Conservation (phyloP, 2,329 filamentous ascomycete genomes). For the Cytospora mali region DNA sequence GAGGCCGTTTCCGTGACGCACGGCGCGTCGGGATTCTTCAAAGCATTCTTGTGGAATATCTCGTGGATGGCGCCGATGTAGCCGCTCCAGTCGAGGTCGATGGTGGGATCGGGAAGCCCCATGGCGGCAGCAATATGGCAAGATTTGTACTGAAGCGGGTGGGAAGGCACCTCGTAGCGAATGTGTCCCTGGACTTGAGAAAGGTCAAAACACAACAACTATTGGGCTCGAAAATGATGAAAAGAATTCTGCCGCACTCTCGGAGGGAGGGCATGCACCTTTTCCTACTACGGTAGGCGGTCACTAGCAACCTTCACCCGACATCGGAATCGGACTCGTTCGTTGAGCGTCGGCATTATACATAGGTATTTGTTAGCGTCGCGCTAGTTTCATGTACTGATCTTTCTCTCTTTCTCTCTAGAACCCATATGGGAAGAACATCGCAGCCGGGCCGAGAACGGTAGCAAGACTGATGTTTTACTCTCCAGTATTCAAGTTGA, state of each 20-base stretch:
- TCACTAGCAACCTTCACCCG: slow-evolving; percentile 1
- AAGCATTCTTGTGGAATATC: slow-evolving; percentile 67
- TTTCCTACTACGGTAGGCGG: slow-evolving; percentile 3
- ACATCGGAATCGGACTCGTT: neutral
- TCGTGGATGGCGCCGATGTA: slow-evolving; percentile 70
- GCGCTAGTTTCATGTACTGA: too few relatives aligned
- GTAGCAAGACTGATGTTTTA: too few relatives aligned
- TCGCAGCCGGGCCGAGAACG: too few relatives aligned
- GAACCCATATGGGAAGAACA: too few relatives aligned
- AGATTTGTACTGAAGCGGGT: slow-evolving; percentile 2
- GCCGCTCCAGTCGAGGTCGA: slow-evolving; percentile 67
- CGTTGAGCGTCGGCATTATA: too few relatives aligned
- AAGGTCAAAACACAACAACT: slow-evolving; percentile 1
- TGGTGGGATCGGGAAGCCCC: slow-evolving; percentile 63
- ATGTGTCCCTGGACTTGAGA: slow-evolving; percentile 1
- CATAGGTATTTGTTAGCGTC: too few relatives aligned
- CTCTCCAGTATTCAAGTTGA: too few relatives aligned
- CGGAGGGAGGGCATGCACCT: neutral
- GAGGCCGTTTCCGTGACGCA: slow-evolving; percentile 54
- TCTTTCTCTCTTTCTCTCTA: too few relatives aligned
- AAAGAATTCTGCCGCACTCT: slow-evolving; percentile 5
- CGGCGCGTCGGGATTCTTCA: slow-evolving; percentile 62
- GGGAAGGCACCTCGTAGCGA: slow-evolving; percentile 2
- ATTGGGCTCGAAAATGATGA: neutral
- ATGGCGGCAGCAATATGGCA: slow-evolving; percentile 3